Evolutionary conservation across 345 rosid species (phyloP), one percentile per base, ranked within the genome.

Genomic region (Tarenaya hassleriana): DNA sequence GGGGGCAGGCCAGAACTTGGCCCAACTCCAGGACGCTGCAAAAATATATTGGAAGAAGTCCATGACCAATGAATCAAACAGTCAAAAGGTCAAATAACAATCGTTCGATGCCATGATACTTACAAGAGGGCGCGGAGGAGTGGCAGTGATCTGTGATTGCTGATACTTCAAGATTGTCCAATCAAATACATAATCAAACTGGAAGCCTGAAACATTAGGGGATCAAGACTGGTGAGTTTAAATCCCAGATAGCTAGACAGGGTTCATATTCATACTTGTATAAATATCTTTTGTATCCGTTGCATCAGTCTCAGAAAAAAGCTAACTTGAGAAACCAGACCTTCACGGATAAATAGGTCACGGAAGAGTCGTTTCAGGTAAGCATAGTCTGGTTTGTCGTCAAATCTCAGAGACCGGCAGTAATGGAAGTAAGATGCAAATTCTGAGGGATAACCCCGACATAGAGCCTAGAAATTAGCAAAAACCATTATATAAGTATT

Each of bases 151-250:
- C 62, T 79, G 94, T 51, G 90, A 77, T 50, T 84, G 89, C 72
- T 87, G 94, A 75, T 79, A 85, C 66, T 88, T 85, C 80, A 88
- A 69, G 62, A 88, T 86, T 19, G 95, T 85, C 97, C 97, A 88
- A 56, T 88, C 97, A 72, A 82, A 88, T 43, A 88, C 89, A 70
- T 85, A 75, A 64, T 88, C 95, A 64, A 79, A 83, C 73, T 88
- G 89, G 70, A 85, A 88, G 40, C 97, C 97, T 88, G 71, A 27
- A 44, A 50, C 37, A 62, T 48, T 27, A 51, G 27, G 35, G 54
- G 42, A 39, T 1, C 40, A 47, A 14, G 3, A 59, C 8, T 32
- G 7, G 41, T n/a, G n/a, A 33, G 58, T 32, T 40, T 34, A 27
- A 59, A 47, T 67, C 51, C 29, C 44, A 33, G 58, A 66, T 18